These are phyloP conservation scores for Populus deltoides DNA, from an alignment of 345 rosid species.

Conservation along the genomic window DNA sequence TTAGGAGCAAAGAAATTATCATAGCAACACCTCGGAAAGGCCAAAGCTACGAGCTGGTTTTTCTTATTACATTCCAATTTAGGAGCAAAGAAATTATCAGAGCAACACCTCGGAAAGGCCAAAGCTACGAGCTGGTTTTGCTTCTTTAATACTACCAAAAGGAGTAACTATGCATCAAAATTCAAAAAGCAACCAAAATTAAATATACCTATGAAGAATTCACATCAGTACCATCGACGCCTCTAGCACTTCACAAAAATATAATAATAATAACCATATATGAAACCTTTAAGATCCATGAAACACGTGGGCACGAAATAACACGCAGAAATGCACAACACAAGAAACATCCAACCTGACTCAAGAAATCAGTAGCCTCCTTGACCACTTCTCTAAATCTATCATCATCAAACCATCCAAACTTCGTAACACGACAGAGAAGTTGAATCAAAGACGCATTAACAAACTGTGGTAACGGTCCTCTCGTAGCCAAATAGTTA, in stretches of 20 bases:
- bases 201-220: neutral
- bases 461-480: slow-evolving; percentile 87
- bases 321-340: neutral
- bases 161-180: neutral
- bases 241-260: neutral
- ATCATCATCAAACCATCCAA: slow-evolving; percentile 99
- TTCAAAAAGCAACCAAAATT: neutral
- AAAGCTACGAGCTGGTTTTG: neutral
- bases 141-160: neutral
- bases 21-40: neutral
- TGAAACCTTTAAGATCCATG: neutral
- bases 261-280: neutral
- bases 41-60: neutral
- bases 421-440: slow-evolving; percentile 87
- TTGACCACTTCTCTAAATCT: slow-evolving; percentile 78
- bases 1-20: neutral
- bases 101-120: neutral
- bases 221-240: neutral
- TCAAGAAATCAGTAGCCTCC: slow-evolving; percentile 81
- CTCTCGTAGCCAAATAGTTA: slow-evolving; percentile 86
- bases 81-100: neutral
- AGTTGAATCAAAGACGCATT: slow-evolving; percentile 84
- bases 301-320: too few relatives aligned
- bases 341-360: slow-evolving; percentile 50
- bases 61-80: neutral